Evolutionary conservation across 73 alveolate species (phyloP), one percentile per base, ranked within the genome.

Genomic region (Uronychia setigera): DNA sequence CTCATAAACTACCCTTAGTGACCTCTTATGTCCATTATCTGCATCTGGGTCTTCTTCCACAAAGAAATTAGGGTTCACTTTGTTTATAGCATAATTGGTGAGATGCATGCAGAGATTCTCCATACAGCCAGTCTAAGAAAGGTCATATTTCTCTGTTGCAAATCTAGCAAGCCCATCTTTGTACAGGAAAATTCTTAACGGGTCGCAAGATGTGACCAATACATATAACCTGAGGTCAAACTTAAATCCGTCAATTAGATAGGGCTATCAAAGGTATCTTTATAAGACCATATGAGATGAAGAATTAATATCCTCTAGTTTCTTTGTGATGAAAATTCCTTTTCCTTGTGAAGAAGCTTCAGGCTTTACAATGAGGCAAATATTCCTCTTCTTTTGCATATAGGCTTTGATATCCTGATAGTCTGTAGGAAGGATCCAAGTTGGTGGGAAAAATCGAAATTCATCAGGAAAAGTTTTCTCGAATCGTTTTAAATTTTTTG

Each of bases 81-180:
- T 96, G 82, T 96, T 96, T 29, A 96, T 92, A 31, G 98, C 93
- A 84, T 94, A 96, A 90, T 96, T 96, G 25, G 99, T 96, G 1
- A 96, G 77, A 92, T 96, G 99, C 86, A 96, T 89, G 85, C 35
- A 95, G 79, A 91, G 79, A 84, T 95, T 95, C 29, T 95, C 95
- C 81, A 35, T 86, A 29, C 32, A 76, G 14, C 77, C 80, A 25
- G 59, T 33, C 60, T 81, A 34, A 14, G 77, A 85, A 29, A 83
- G 79, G 74, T 91, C 88, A 80, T 91, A 95, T 80, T 87, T 90
- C 77, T 95, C 97, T 0, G 99, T 93, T 0, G 99, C 99, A 83
- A 95, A 95, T 67, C 99, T 81, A 25, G 88, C 97, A 78, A 95
- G 76, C 35, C 99, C 99, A 77, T 95, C 96, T 57, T 91, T 81